Evolutionary conservation across 768 basidiomycete species (phyloP).

Genomic region (Tulasnella sp.): DNA sequence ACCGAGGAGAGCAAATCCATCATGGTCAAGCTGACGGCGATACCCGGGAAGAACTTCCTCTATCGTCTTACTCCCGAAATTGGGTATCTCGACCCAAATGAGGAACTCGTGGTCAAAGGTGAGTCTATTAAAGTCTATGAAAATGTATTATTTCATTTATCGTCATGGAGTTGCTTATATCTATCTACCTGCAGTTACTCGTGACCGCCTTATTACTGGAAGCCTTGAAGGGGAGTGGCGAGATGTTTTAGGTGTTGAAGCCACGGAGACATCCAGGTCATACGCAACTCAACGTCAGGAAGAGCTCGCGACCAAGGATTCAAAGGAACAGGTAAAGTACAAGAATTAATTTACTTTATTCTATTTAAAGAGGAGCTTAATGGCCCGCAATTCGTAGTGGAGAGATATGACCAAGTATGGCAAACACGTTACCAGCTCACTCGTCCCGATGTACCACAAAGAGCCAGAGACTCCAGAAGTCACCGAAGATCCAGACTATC

Average conservation of each 20-base stretch:
- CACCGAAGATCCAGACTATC: neutral
- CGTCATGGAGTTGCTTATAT: neutral
- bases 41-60: neutral
- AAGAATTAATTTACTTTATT: too few relatives aligned
- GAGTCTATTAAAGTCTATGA: too few relatives aligned
- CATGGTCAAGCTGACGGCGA: neutral
- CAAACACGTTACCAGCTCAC: neutral
- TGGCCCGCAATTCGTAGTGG: too few relatives aligned
- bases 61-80: neutral
- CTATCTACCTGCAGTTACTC: neutral
- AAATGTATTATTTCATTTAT: too few relatives aligned
- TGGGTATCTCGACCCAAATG: neutral
- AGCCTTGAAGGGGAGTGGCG: neutral
- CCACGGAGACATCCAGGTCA: neutral
- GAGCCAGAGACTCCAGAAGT: neutral
- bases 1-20: neutral
- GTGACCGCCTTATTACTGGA: neutral
- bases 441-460: neutral
- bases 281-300: too few relatives aligned
- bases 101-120: neutral
- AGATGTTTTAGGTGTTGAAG: neutral
- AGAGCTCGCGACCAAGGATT: neutral
- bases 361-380: too few relatives aligned
- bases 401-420: neutral
- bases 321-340: neutral